Conservation (phyloP, 352 stramenopile genomes). For the Albugo laibachii region DNA sequence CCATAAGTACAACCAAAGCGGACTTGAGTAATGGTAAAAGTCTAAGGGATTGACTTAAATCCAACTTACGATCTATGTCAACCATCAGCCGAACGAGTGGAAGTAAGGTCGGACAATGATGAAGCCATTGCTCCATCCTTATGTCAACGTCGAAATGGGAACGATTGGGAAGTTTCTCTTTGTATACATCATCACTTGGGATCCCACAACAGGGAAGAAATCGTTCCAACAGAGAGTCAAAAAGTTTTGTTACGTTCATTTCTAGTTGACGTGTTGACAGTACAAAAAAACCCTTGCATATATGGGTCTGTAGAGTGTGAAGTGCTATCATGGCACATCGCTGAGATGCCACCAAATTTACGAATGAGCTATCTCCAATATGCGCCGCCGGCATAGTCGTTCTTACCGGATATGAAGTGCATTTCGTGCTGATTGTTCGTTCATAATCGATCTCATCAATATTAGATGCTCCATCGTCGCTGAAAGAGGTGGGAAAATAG, state of each 20-base stretch:
- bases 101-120: slow-evolving; percentile 60
- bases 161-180: slow-evolving; percentile 60
- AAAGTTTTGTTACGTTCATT: slow-evolving; percentile 24
- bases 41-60: slow-evolving; percentile 10
- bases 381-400: slow-evolving; percentile 16
- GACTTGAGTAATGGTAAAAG: slow-evolving; percentile 61
- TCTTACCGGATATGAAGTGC: slow-evolving; percentile 50
- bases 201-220: slow-evolving; percentile 58
- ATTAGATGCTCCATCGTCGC: slow-evolving; percentile 3
- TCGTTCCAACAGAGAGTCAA: slow-evolving; percentile 53
- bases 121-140: slow-evolving; percentile 65
- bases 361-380: slow-evolving; percentile 41
- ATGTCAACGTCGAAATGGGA: slow-evolving; percentile 67
- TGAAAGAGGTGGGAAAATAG: not conserved
- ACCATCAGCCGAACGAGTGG: slow-evolving; percentile 28
- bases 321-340: slow-evolving; percentile 37
- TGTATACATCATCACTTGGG: slow-evolving; percentile 60
- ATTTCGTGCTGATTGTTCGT: slow-evolving; percentile 65
- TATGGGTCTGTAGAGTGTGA: slow-evolving; percentile 31
- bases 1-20: slow-evolving; percentile 41
- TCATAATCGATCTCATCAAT: slow-evolving; percentile 27
- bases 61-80: slow-evolving; percentile 12
- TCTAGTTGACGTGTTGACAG: slow-evolving; percentile 19
- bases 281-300: slow-evolving; percentile 26
- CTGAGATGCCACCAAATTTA: slow-evolving; percentile 43